Percentiles rank a stretch among this genome's conserved stretches.
phyloP scores from a whole-genome alignment of 345 rosid genomes.

The Sonneratia caseolaris region DNA sequence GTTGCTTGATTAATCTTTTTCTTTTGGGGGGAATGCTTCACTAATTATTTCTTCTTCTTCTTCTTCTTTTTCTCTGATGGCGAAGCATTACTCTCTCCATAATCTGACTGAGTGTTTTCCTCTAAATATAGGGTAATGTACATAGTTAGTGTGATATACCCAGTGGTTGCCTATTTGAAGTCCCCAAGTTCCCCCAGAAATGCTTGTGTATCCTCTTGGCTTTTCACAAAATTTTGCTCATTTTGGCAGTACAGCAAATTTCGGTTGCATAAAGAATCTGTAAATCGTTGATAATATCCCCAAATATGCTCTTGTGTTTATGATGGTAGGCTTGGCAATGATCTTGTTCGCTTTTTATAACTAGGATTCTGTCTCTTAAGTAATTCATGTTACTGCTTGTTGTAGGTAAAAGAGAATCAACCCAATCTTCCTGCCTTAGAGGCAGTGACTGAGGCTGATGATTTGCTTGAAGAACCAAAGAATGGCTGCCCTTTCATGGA shows the following conservation, averaged over 20 bases:
- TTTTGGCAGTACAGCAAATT: background rate
- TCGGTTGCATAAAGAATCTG: background rate
- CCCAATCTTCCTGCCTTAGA: constrained; percentile 26
- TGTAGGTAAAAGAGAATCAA: constrained; percentile 39
- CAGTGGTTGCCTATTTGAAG: background rate
- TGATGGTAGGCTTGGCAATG: background rate
- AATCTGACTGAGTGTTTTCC: background rate
- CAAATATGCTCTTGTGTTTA: background rate
- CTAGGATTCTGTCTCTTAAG: too few relatives aligned
- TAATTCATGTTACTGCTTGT: background rate
- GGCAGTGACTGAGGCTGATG: constrained; percentile 36
- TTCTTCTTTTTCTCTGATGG: background rate
- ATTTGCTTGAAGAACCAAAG: constrained; percentile 37
- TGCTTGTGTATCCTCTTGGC: background rate
- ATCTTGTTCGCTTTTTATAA: background rate
- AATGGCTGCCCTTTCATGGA: constrained; percentile 40
- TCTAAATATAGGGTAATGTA: background rate
- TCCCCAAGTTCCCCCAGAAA: background rate
- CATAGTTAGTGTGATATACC: background rate
- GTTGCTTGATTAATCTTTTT: too few relatives aligned
- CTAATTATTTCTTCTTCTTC: background rate
- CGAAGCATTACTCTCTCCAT: background rate
- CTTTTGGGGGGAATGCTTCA: background rate
- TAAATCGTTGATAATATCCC: background rate
- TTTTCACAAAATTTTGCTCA: background rate